A percentile compares a stretch with the other conserved stretches of the same genome.
Evolutionary conservation across 331 rosid species (phyloP).

Genomic region (Acacia concinna): DNA sequence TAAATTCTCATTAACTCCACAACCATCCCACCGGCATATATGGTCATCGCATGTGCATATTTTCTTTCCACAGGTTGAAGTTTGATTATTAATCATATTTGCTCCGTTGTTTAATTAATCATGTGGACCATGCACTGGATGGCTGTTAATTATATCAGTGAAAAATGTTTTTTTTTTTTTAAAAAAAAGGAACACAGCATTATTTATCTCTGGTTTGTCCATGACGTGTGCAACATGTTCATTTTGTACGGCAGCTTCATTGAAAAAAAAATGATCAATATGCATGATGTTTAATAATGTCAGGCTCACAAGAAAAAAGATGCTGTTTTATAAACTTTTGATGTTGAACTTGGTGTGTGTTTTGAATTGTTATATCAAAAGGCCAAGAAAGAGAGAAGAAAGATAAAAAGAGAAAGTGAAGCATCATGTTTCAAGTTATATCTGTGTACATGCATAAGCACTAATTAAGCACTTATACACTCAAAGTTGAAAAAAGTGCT

Average conservation of each 20-base stretch:
- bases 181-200: too few species aligned
- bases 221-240: neutral
- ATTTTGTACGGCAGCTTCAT: constrained; percentile 9
- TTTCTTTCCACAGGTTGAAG: constrained; percentile 23
- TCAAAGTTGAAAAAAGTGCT: constrained; percentile 19
- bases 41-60: constrained; percentile 44
- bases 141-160: constrained; percentile 17
- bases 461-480: neutral
- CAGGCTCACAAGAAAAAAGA: neutral
- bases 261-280: neutral
- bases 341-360: neutral
- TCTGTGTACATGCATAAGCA: neutral
- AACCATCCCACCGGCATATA: constrained; percentile 45
- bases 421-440: constrained; percentile 1
- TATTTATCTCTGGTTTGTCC: neutral
- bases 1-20: constrained; percentile 45
- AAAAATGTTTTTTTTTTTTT: too few species aligned
- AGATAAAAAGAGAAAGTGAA: neutral
- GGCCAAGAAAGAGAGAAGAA: neutral
- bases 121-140: neutral
- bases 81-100: neutral
- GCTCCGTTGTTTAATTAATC: constrained; percentile 1
- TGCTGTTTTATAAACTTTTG: neutral
- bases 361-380: constrained; percentile 13
- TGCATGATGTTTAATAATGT: neutral